Evolutionary conservation across 495 filamentous ascomycete genomes (phyloP).

Genomic region (Penicillium simplicissimum): DNA sequence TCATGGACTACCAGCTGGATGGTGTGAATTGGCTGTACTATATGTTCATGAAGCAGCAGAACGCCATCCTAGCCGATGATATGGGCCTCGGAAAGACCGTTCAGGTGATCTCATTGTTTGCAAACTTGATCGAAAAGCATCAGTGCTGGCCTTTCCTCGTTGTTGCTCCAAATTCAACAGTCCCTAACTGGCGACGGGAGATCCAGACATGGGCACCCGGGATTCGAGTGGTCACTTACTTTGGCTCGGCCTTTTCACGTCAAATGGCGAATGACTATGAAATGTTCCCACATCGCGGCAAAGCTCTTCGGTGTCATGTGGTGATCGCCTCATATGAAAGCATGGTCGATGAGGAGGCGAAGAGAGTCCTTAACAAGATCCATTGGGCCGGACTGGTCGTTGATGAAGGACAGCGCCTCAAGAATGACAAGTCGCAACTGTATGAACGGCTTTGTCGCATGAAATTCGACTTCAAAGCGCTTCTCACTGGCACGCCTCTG

Average conservation of each 20-base stretch:
- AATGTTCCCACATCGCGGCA: slow-evolving; percentile 67
- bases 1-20: slow-evolving; percentile 94
- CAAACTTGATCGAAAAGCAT: slow-evolving; percentile 75
- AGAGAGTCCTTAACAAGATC: slow-evolving; percentile 60
- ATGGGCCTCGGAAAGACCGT: slow-evolving; percentile 99
- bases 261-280: slow-evolving; percentile 73
- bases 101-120: slow-evolving; percentile 83
- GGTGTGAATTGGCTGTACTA: slow-evolving; percentile 98
- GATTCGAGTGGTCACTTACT: slow-evolving; percentile 87
- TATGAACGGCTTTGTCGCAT: slow-evolving; percentile 72
- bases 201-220: slow-evolving; percentile 91
- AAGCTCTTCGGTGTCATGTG: slow-evolving; percentile 76
- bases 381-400: slow-evolving; percentile 89
- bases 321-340: slow-evolving; percentile 95
- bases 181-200: slow-evolving; percentile 95
- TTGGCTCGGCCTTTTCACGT: slow-evolving; percentile 70
- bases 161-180: slow-evolving; percentile 91
- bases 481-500: slow-evolving; percentile 87
- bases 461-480: slow-evolving; percentile 74
- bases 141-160: slow-evolving; percentile 89
- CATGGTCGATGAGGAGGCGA: slow-evolving; percentile 66
- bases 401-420: slow-evolving; percentile 94
- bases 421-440: slow-evolving; percentile 84
- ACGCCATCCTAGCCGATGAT: slow-evolving; percentile 95
- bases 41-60: slow-evolving; percentile 76